Base-by-base conservation (phyloP, 345 rosid genomes). In the Populus pruinosa region DNA sequence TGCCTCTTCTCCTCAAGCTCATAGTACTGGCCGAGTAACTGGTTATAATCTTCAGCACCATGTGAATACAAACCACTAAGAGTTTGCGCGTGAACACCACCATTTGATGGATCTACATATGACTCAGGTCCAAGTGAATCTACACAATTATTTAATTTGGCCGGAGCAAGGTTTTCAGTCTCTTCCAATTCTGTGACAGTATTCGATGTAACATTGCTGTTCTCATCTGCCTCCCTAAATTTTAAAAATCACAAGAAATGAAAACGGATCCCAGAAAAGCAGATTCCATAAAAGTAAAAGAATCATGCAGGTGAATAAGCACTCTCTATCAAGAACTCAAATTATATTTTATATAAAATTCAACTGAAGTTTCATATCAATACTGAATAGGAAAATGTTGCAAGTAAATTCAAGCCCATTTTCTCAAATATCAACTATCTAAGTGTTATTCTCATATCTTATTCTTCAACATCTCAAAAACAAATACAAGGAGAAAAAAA, bases 1-100 rank as follows among this genome's bases (percentile, higher is more conserved):
- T 87, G 90, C 79, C 86, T 86, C 87, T 86, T 85, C 71, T 87
- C 91, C 79, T 91, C 94, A 17, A 91, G 75, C 78, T 88, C 92
- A 77, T 89, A 87, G 78, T 91, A 91, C 78, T 87, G 81, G n/a
- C n/a, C 67, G 12, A 89, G 86, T 53, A 89, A 77, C 76, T 76
- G 82, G 72, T 89, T 87, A 78, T 87, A 87, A 67, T 80, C 89
- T 59, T 87, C 86, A 8, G 78, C 12, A 39, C 70, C 81, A 73
- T 84, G 87, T 64, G 76, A 43, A 71, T 76, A 56, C 0, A 74
- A 76, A 56, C 35, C 82, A 33, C 64, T 59, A 27, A 36, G 50
- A 6, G 79, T 81, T 63, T 72, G 81, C 69, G 21, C 35, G 0
- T 76, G 73, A 43, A 70, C 25, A 71, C 47, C 25, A 69, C 41